Percentiles rank a stretch among this genome's conserved stretches.
Evolutionary conservation across 2,329 filamentous ascomycete species (phyloP).

Genomic region (Apiospora aurea): DNA sequence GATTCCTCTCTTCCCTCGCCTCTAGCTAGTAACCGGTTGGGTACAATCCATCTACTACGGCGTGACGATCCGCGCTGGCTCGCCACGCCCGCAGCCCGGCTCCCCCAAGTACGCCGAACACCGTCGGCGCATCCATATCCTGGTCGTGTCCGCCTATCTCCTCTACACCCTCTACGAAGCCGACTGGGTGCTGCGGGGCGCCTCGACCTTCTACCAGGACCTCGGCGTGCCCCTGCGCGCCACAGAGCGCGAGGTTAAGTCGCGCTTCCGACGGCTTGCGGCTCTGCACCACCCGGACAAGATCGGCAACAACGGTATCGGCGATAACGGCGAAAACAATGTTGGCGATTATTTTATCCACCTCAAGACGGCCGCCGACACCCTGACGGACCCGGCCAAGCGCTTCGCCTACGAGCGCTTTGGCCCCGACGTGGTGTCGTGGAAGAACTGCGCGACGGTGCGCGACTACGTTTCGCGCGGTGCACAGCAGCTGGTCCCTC

Average conservation of each 20-base stretch:
- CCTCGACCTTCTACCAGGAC: constrained; percentile 80
- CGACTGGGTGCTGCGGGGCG: constrained; percentile 76
- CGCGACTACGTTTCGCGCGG: constrained; percentile 77
- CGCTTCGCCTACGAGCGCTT: constrained; percentile 92
- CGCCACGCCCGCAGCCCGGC: constrained; percentile 77
- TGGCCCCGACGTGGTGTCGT: constrained; percentile 73
- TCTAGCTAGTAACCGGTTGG: constrained; percentile 78
- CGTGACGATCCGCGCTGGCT: constrained; percentile 87
- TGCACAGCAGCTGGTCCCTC: constrained; percentile 61
- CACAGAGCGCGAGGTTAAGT: constrained; percentile 80
- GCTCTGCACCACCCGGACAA: constrained; percentile 87
- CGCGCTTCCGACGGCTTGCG: constrained; percentile 80
- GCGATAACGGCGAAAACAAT: constrained; percentile 40
- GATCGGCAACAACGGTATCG: constrained; percentile 50
- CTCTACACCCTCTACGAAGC: constrained; percentile 93
- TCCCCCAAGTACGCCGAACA: constrained; percentile 74
- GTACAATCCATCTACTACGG: constrained; percentile 85
- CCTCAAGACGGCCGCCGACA: constrained; percentile 84
- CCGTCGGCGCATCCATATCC: constrained; percentile 81
- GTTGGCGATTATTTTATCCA: constrained; percentile 70
- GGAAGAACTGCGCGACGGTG: constrained; percentile 71
- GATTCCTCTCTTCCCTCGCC: constrained; percentile 24
- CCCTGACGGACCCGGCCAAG: constrained; percentile 75
- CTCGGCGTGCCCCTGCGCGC: constrained; percentile 75
- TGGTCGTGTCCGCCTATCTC: constrained; percentile 84